phyloP scores from a whole-genome alignment of 2,329 filamentous ascomycete genomes.

The Aureobasidium melanogenum region DNA sequence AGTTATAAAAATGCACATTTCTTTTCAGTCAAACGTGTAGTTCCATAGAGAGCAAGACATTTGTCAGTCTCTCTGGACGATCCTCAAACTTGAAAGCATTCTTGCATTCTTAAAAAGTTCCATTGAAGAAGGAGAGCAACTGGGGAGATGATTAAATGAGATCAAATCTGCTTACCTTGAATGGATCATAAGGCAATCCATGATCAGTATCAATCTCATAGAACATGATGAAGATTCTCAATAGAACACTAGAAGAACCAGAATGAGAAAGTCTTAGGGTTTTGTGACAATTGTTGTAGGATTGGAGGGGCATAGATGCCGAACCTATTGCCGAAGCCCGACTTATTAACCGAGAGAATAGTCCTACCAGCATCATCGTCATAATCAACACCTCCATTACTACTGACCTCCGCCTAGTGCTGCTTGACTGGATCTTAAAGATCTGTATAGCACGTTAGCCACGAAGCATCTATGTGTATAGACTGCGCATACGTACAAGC shows the following conservation, averaged over 20 bases:
- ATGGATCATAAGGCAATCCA: conserved; percentile 45
- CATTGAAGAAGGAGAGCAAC: neutral
- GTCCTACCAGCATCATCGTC: no score
- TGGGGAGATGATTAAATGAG: neutral
- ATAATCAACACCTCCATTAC: no score
- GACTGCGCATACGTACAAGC: no score
- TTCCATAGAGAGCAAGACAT: neutral
- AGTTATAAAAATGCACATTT: neutral
- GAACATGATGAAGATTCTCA: conserved; percentile 32
- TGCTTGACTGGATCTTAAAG: no score
- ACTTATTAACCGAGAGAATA: no score
- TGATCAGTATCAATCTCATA: conserved; percentile 45
- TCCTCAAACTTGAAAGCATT: neutral
- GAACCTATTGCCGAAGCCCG: no score
- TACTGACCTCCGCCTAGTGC: no score
- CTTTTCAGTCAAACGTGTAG: neutral
- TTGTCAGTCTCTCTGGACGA: neutral
- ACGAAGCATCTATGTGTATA: no score
- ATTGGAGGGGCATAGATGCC: no score
- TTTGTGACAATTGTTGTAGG: no score
- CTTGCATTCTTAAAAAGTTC: neutral
- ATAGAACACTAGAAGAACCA: neutral
- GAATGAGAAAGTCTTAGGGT: neutral
- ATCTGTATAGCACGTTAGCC: no score
- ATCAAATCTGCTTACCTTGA: conserved; percentile 35